Base-by-base conservation (phyloP, 2,329 filamentous ascomycete species). In the Xylogone sp. region DNA sequence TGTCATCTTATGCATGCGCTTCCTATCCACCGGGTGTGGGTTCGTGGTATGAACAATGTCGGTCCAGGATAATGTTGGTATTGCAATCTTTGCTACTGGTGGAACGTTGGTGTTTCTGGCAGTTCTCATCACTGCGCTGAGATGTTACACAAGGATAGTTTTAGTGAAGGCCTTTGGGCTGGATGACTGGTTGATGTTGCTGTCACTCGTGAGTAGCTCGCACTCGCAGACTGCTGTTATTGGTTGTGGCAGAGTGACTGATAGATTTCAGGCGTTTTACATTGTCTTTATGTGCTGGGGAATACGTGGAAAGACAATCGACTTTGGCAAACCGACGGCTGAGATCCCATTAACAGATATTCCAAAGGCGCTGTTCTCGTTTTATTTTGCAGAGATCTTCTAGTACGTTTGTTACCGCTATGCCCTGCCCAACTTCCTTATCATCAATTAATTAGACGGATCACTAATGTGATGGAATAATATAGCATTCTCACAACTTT, bases 151-250 rank as follows among this genome's bases (percentile, higher is more conserved):
- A 45, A 53, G 62, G 24, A 51, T 49, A 7, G n/a, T 58, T 10
- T 21, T 62, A n/a, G 55, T 58, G 18, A 62, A 60, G 51, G 56
- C 48, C n/a, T 64, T 64, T 56, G 61, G 61, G 7, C 43, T 56
- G 29, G 62, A 64, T 51, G 62, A 64, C 48, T 55, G 49, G 42
- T 53, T 50, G 12, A 49, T 49, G 47, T 31, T 49, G 12, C n/a
- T 49, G 21, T 20, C 47, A 8, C 34, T 49, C 12, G 21, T 47
- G 27, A 29, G 45, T 12, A 29, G 21, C 10, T 34, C 22, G 7
- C 3, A 6, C n/a, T 19, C 21, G 10, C 8, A 19, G 6, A 16
- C 16, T 34, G 27, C 5, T 39, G 10, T 7, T 31, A 13, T 31
- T 13, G 8, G 7, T 13, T 31, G 13, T 31, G 8, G 13, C 13